Percentiles rank a stretch among this genome's conserved stretches.
Conservation (phyloP, 345 rosid species). For the Brassica rapa region DNA sequence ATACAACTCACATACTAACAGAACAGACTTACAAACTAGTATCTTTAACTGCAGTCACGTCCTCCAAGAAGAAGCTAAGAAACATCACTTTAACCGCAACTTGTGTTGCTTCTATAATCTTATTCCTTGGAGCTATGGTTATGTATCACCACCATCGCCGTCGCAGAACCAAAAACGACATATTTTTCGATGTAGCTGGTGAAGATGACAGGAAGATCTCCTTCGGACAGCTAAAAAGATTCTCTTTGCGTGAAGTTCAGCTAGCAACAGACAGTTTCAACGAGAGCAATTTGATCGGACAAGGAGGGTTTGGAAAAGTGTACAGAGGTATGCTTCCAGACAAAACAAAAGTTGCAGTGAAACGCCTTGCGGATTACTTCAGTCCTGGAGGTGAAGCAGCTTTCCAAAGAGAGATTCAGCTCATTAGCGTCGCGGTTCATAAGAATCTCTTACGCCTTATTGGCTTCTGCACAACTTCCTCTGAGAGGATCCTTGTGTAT, state of each 20-base stretch:
- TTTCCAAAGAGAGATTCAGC: slow-evolving; percentile 75
- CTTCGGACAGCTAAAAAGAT: slow-evolving; percentile 70
- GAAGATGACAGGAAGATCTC: slow-evolving; percentile 72
- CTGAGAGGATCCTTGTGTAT: slow-evolving; percentile 85
- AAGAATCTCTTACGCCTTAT: slow-evolving; percentile 77
- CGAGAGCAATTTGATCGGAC: slow-evolving; percentile 76
- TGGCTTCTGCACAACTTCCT: slow-evolving; percentile 73
- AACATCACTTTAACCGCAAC: slow-evolving; percentile 52
- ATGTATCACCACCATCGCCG: slow-evolving; percentile 50
- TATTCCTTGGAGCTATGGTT: slow-evolving; percentile 53
- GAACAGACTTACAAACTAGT: neutral
- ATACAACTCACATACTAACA: slow-evolving; percentile 1
- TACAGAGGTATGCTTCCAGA: slow-evolving; percentile 83
- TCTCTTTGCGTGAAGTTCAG: slow-evolving; percentile 77
- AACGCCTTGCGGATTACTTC: slow-evolving; percentile 72
- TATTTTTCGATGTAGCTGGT: slow-evolving; percentile 79
- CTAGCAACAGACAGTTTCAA: slow-evolving; percentile 84
- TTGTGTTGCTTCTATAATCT: slow-evolving; percentile 56
- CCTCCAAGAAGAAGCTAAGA: slow-evolving; percentile 59
- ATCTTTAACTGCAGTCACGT: slow-evolving; percentile 50
- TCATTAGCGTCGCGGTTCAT: slow-evolving; percentile 85
- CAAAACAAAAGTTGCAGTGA: slow-evolving; percentile 74
- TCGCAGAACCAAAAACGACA: slow-evolving; percentile 48
- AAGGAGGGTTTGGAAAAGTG: slow-evolving; percentile 94
- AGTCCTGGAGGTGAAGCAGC: slow-evolving; percentile 92